phyloP scores from a whole-genome alignment of 1,139 yeast species.

The Insectozyma bohioensis region DNA sequence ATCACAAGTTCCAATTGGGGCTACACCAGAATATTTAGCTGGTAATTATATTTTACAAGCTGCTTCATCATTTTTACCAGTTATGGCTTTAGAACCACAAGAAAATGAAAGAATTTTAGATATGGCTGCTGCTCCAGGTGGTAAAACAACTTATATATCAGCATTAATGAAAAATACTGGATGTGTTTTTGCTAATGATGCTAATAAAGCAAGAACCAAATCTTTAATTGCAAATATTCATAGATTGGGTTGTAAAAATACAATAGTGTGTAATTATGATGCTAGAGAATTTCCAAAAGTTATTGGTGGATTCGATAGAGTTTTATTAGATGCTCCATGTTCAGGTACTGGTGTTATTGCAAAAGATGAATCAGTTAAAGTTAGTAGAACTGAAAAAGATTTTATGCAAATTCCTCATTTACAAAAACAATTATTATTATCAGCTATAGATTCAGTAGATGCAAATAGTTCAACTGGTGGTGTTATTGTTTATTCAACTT shows the following conservation, averaged over 20 bases:
- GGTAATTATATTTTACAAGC: constrained; percentile 98
- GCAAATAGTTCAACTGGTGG: constrained; percentile 93
- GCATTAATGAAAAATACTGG: constrained; percentile 99
- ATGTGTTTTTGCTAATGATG: constrained; percentile 94
- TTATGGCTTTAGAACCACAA: constrained; percentile 95
- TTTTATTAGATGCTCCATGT: constrained; percentile 96
- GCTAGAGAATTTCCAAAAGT: constrained; percentile 98
- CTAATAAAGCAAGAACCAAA: constrained; percentile 94
- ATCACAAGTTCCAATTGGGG: constrained; percentile 98
- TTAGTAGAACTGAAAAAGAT: constrained; percentile 92
- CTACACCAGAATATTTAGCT: constrained; percentile 97
- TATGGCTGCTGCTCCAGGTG: constrained; percentile 99
- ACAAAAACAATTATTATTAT: constrained; percentile 87
- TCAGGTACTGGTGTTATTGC: constrained; percentile 99
- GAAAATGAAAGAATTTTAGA: constrained; percentile 93
- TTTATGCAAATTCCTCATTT: constrained; percentile 95
- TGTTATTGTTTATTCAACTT: constrained; percentile 92
- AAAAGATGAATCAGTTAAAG: constrained; percentile 93
- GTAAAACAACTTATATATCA: constrained; percentile 93
- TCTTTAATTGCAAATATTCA: constrained; percentile 96
- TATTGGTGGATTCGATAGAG: constrained; percentile 96
- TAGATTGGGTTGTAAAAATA: constrained; percentile 93
- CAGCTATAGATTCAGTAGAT: constrained; percentile 97
- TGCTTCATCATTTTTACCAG: constrained; percentile 96
- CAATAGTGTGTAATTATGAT: constrained; percentile 95